These are phyloP conservation scores for Pholiota conissans DNA, from an alignment of 768 basidiomycete species.

Conservation along the genomic window DNA sequence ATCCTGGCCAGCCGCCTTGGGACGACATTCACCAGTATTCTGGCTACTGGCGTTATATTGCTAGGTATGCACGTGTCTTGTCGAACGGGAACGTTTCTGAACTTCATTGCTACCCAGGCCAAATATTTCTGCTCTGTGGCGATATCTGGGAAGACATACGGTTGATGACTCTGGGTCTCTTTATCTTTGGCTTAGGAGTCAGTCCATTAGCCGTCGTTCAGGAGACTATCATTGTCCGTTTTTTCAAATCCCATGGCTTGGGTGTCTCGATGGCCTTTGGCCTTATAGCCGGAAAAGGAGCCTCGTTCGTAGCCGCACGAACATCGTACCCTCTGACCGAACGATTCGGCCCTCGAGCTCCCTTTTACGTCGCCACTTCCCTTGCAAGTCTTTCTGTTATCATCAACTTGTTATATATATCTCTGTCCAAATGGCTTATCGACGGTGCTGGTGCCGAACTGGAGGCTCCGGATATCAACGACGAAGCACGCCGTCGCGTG, in stretches of 20 bases:
- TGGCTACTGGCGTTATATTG: conserved; percentile 75
- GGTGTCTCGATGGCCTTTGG: conserved; percentile 82
- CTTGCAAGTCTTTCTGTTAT: conserved; percentile 66
- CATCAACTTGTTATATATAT: conserved; percentile 69
- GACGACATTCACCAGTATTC: conserved; percentile 68
- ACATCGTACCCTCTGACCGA: conserved; percentile 78
- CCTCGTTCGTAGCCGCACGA: conserved; percentile 74
- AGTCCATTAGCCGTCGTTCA: conserved; percentile 82
- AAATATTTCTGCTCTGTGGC: conserved; percentile 65
- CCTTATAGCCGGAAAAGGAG: conserved; percentile 76
- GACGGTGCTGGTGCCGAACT: conserved; percentile 59
- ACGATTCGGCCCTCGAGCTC: conserved; percentile 64
- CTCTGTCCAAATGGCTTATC: conserved; percentile 63
- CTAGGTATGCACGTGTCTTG: conserved; percentile 37
- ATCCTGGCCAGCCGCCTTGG: conserved; percentile 69
- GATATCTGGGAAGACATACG: conserved; percentile 60
- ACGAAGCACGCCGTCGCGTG: conserved; percentile 49
- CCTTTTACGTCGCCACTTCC: conserved; percentile 68
- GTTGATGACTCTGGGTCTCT: conserved; percentile 73
- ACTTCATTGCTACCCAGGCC: conserved; percentile 40
- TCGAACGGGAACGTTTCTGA: not conserved
- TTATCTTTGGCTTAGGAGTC: conserved; percentile 77
- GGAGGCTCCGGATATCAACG: conserved; percentile 61
- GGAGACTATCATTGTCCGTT: conserved; percentile 83
- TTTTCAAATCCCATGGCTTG: conserved; percentile 74